Evolutionary conservation across 139 green algal genomes (phyloP).

Genomic region (Desmodesmus armatus): DNA sequence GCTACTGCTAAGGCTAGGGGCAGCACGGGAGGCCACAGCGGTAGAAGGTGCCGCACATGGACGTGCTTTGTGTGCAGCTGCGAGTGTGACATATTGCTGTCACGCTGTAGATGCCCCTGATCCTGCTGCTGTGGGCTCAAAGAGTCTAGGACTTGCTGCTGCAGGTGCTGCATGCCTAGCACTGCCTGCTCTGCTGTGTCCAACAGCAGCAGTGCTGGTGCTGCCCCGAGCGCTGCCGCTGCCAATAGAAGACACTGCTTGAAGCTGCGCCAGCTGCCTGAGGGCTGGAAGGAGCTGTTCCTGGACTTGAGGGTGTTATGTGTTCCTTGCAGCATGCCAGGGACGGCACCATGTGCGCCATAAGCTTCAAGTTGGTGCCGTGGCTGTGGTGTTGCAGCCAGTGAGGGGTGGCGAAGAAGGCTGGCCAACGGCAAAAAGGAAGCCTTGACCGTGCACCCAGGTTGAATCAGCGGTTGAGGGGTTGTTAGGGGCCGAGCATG

Average conservation of each 20-base stretch:
- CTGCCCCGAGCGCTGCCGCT: background rate
- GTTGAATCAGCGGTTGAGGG: too few species aligned
- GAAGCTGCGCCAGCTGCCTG: background rate
- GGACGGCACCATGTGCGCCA: background rate
- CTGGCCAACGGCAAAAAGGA: too few species aligned
- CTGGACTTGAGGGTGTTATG: background rate
- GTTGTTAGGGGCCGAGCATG: too few species aligned
- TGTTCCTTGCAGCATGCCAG: background rate
- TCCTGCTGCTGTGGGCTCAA: background rate
- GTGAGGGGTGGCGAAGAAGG: too few species aligned
- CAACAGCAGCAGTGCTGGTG: constrained; percentile 14
- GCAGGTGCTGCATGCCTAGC: background rate
- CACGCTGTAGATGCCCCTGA: constrained; percentile 1
- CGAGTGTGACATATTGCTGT: background rate
- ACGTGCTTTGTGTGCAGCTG: background rate
- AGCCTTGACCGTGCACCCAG: too few species aligned
- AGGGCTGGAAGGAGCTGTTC: background rate
- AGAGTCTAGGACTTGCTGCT: background rate
- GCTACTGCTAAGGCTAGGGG: background rate
- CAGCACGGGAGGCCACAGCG: background rate
- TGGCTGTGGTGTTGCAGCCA: too few species aligned
- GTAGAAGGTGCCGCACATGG: background rate
- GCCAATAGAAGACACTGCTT: constrained; percentile 1
- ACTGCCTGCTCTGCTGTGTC: constrained; percentile 19
- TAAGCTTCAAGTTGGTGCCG: too few species aligned